Conservation (phyloP, 2,329 filamentous ascomycete genomes). For the Cladosporium oxysporum region DNA sequence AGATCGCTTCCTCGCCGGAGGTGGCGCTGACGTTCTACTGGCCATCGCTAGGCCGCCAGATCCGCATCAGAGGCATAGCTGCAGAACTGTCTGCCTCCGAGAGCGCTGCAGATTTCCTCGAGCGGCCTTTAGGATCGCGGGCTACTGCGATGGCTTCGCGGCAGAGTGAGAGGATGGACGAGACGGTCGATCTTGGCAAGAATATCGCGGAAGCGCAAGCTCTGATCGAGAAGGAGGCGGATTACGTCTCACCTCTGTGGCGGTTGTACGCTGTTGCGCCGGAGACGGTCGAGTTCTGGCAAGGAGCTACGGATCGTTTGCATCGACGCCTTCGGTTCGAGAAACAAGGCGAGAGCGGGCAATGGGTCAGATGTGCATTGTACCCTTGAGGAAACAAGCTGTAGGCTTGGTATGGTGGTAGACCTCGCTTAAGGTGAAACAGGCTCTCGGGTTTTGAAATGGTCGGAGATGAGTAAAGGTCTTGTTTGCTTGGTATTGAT, state of each 20-base stretch:
- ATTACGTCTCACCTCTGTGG: background rate
- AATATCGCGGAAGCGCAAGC: background rate
- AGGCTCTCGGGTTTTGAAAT: too few species aligned
- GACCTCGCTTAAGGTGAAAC: too few species aligned
- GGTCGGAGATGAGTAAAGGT: too few species aligned
- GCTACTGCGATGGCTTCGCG: background rate
- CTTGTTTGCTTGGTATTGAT: too few species aligned
- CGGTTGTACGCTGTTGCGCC: background rate
- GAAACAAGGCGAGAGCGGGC: background rate
- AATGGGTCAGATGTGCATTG: background rate
- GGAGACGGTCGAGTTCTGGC: background rate
- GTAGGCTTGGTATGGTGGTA: background rate
- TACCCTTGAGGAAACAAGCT: background rate
- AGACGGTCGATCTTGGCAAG: background rate
- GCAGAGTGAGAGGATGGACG: background rate
- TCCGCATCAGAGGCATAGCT: background rate
- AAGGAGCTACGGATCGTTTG: conserved; percentile 1
- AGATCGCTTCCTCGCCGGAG: background rate
- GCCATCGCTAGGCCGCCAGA: background rate
- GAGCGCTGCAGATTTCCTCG: background rate
- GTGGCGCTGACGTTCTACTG: conserved; percentile 1
- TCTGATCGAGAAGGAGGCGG: background rate
- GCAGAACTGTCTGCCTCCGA: background rate
- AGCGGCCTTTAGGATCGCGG: background rate
- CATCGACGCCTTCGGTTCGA: background rate